Conservation (phyloP, 257 asterid species). For the Lithospermum erythrorhizon region DNA sequence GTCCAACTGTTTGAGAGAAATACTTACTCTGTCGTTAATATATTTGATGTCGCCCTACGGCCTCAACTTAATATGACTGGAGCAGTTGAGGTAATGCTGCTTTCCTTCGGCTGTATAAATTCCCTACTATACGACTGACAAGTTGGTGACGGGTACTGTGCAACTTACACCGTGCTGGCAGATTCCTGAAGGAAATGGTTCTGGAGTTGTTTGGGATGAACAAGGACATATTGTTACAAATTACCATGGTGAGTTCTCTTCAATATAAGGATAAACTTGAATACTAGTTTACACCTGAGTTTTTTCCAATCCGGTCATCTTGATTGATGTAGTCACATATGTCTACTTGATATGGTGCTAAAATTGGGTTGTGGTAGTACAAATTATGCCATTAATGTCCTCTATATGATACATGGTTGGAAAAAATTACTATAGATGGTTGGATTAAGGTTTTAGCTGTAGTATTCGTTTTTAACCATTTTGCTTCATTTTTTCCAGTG, state of each 20-base stretch:
- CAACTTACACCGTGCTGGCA: conserved; percentile 12
- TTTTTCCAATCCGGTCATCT: not conserved
- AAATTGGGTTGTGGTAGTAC: not conserved
- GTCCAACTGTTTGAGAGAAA: conserved; percentile 83
- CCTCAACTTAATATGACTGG: conserved; percentile 85
- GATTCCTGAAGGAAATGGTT: conserved; percentile 99
- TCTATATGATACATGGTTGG: not conserved
- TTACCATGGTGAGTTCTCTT: conserved; percentile 66
- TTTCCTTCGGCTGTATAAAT: not conserved
- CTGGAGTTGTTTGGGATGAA: conserved; percentile 93
- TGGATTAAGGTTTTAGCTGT: conserved; percentile 4
- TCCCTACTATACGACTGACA: not conserved
- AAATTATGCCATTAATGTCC: too few species aligned
- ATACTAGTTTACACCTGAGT: not conserved
- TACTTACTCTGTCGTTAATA: conserved; percentile 92
- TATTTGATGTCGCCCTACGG: conserved; percentile 81
- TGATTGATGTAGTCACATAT: too few species aligned
- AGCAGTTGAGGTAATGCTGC: conserved; percentile 59
- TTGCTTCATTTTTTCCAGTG: conserved; percentile 35
- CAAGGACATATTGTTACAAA: conserved; percentile 92
- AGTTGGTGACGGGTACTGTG: not conserved
- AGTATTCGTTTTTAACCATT: conserved; percentile 12
- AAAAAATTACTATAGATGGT: too few species aligned
- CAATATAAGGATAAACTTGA: not conserved
- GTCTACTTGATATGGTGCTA: not conserved